phyloP scores from a whole-genome alignment of 768 basidiomycete genomes.

The Chalciporus pseudorubinellus region DNA sequence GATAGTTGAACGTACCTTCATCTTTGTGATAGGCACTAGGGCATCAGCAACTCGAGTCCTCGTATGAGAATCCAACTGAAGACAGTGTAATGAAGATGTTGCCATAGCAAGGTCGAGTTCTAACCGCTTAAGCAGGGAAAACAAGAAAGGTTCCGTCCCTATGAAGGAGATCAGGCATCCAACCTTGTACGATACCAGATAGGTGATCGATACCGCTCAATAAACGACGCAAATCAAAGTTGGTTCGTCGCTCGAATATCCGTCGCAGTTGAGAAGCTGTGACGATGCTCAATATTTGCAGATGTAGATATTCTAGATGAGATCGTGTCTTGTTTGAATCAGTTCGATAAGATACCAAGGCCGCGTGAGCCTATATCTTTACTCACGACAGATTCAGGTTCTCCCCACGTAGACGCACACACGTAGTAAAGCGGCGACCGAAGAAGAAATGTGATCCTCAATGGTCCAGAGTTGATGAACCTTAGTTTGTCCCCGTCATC shows the following conservation, averaged over 20 bases:
- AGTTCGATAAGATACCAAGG: constrained; percentile 30
- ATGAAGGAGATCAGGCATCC: constrained; percentile 1
- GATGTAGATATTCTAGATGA: constrained; percentile 92
- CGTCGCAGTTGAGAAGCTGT: constrained; percentile 79
- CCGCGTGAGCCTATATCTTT: not conserved
- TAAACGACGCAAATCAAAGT: constrained; percentile 84
- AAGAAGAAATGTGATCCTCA: constrained; percentile 82
- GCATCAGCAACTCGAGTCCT: constrained; percentile 77
- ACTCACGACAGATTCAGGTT: constrained; percentile 93
- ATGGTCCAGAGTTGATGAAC: constrained; percentile 79
- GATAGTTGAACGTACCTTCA: constrained; percentile 53
- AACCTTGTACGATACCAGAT: not conserved
- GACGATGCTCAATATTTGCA: constrained; percentile 90
- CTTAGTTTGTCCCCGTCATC: constrained; percentile 87
- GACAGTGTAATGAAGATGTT: constrained; percentile 76
- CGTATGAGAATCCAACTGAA: constrained; percentile 67
- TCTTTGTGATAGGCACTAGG: constrained; percentile 76
- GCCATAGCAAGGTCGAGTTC: constrained; percentile 81
- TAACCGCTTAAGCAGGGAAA: constrained; percentile 64
- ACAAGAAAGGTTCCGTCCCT: constrained; percentile 84
- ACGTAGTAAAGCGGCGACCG: constrained; percentile 90
- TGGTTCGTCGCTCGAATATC: constrained; percentile 86
- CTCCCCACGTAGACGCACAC: constrained; percentile 89
- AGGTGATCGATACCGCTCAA: constrained; percentile 50
- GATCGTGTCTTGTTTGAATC: constrained; percentile 79